Percentiles rank a stretch among this genome's conserved stretches.
phyloP scores from a whole-genome alignment of 345 rosid genomes.

The Fremontodendron californicum region DNA sequence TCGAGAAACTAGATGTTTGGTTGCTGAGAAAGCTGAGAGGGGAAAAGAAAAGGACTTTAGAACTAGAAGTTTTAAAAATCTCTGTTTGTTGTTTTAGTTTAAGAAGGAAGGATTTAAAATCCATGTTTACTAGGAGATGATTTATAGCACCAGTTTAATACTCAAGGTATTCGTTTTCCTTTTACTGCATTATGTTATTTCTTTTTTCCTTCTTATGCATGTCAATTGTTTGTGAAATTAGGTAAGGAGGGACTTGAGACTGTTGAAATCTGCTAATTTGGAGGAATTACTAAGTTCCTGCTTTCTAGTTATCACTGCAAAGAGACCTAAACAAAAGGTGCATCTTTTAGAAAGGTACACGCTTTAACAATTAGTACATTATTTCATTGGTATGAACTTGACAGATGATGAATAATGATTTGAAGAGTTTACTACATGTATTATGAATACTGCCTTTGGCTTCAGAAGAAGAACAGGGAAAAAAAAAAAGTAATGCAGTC shows the following conservation, averaged over 20 bases:
- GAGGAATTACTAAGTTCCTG: constrained; percentile 57
- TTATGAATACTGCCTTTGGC: neutral
- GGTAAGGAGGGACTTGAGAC: constrained; percentile 89
- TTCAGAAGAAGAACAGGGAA: neutral
- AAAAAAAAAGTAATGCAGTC: neutral
- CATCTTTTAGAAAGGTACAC: constrained; percentile 74
- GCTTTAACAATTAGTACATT: neutral
- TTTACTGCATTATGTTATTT: neutral
- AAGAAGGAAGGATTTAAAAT: neutral
- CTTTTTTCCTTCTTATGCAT: neutral
- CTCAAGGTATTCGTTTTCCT: neutral
- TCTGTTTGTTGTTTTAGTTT: neutral
- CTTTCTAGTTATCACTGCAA: constrained; percentile 60
- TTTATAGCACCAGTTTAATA: neutral
- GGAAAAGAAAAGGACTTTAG: neutral
- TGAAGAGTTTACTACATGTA: neutral
- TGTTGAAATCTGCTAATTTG: constrained; percentile 61
- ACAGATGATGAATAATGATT: neutral
- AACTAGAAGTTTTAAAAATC: no score
- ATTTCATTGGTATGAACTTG: neutral
- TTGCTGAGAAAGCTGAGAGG: neutral
- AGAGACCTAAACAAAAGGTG: constrained; percentile 60
- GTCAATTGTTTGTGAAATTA: constrained; percentile 17
- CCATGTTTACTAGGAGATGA: neutral
- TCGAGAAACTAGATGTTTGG: constrained; percentile 4